Conservation (phyloP, 495 filamentous ascomycete genomes). For the Aspergillus nanangensis region DNA sequence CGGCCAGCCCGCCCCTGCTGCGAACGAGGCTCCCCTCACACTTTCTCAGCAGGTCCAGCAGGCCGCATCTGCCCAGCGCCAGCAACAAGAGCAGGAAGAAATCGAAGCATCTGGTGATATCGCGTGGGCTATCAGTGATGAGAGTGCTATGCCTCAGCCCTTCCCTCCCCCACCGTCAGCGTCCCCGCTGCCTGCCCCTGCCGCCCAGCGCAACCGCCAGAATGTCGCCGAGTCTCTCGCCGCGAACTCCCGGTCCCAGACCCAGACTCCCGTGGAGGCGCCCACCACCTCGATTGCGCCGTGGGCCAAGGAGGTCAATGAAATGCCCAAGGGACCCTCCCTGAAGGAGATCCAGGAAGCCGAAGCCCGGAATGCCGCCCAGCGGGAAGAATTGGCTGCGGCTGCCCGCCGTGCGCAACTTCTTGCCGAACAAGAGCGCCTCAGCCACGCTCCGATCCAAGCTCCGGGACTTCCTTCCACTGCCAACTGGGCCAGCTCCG, state of each 20-base stretch:
- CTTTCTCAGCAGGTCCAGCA: constrained; percentile 87
- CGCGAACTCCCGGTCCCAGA: constrained; percentile 64
- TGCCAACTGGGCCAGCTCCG: constrained; percentile 82
- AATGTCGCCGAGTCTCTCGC: constrained; percentile 79
- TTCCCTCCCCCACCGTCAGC: constrained; percentile 71
- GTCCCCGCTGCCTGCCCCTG: constrained; percentile 80
- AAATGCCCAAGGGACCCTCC: constrained; percentile 80
- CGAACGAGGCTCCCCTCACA: constrained; percentile 47
- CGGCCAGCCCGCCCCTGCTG: neutral
- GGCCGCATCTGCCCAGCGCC: constrained; percentile 61
- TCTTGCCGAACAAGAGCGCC: constrained; percentile 70
- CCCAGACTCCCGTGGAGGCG: constrained; percentile 65
- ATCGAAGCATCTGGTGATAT: constrained; percentile 45
- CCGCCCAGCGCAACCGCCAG: constrained; percentile 76
- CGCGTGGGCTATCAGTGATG: constrained; percentile 52
- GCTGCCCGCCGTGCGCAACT: constrained; percentile 71
- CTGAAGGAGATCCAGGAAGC: constrained; percentile 96
- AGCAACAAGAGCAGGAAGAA: constrained; percentile 45
- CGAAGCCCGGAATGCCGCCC: constrained; percentile 89
- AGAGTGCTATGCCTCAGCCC: constrained; percentile 64
- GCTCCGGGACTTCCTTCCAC: constrained; percentile 78
- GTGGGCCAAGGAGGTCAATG: constrained; percentile 84
- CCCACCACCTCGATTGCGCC: constrained; percentile 72
- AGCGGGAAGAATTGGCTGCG: constrained; percentile 78
- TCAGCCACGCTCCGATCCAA: constrained; percentile 58